A percentile compares a stretch with the other conserved stretches of the same genome.
Conservation (phyloP, 352 stramenopile genomes). For the Peronospora destructor region DNA sequence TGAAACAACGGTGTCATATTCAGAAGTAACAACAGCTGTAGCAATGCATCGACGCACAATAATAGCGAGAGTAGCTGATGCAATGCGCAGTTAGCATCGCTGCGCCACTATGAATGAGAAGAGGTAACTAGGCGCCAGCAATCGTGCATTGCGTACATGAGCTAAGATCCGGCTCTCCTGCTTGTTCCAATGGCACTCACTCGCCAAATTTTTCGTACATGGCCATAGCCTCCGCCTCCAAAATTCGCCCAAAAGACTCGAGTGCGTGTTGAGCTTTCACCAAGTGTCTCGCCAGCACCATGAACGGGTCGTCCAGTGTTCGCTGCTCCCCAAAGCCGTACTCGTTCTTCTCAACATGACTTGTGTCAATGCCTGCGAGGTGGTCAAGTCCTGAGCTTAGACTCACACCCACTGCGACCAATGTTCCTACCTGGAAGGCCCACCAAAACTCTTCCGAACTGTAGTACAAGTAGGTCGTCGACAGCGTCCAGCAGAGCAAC, state of each 20-base stretch:
- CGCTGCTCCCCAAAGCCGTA: conserved; percentile 58
- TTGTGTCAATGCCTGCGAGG: conserved; percentile 47
- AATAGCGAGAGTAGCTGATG: background rate
- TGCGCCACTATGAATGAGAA: conserved; percentile 6
- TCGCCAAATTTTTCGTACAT: conserved; percentile 70
- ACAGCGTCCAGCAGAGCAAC: conserved; percentile 53
- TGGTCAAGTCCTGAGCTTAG: conserved; percentile 51
- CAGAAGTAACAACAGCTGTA: conserved; percentile 8
- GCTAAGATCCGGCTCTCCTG: conserved; percentile 8
- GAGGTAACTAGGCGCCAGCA: conserved; percentile 2
- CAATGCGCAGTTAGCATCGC: conserved; percentile 9
- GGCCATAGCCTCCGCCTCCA: conserved; percentile 48
- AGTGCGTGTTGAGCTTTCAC: conserved; percentile 39
- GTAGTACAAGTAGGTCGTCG: conserved; percentile 55
- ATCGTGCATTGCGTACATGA: conserved; percentile 11
- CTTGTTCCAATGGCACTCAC: conserved; percentile 12
- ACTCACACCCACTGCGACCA: conserved; percentile 45
- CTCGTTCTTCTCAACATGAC: conserved; percentile 31
- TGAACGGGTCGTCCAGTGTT: conserved; percentile 35
- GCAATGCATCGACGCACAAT: background rate
- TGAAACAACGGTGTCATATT: conserved; percentile 13
- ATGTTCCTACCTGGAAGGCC: conserved; percentile 48
- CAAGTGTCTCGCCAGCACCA: conserved; percentile 33
- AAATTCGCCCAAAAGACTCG: conserved; percentile 12
- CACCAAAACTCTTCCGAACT: conserved; percentile 42